Base-by-base conservation (phyloP, 2,329 filamentous ascomycete species). In the Leptographium wingfieldii region DNA sequence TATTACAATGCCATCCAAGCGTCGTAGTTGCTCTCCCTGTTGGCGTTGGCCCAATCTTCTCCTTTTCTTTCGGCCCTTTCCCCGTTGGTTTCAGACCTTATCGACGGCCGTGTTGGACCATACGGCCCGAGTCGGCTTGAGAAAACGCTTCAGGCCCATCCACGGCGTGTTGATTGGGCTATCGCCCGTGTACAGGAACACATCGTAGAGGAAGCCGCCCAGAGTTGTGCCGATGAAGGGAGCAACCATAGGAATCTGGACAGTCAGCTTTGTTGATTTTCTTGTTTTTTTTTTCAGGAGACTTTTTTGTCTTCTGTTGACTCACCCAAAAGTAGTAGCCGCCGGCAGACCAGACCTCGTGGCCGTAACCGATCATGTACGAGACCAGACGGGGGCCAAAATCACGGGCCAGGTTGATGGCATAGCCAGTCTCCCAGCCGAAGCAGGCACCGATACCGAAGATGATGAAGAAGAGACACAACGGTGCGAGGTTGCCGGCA, bases 151-250 rank as follows among this genome's bases (percentile, higher is more conserved):
- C 14, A 55, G 33, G 33, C 53, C 53, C 53, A 46, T 55, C 33
- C 31, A 55, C 6, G 53, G 53, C 19, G 78, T 83, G 71, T 90
- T 90, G 65, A 90, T 76, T 1, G 86, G 85, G 64, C 80, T 86
- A n/a, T 85, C 72, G 3, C 86, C 86, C 0, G 83, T 87, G 68
- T 84, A 90, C 48, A 90, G 74, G 68, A 88, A 81, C 2, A 81
- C 68, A 68, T 88, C 85, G 67, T 88, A 88, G 29, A 88, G 65
- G 68, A 84, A 82, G 2, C 82, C 85, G 3, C 86, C 85, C 64
- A 86, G 81, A 0, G 76, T 70, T 65, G 77, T 81, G 5, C 86
- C 87, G 11, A 80, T 69, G 67, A 90, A 88, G 0, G 86, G 86
- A 2, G 84, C 79, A 4, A 90, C 81, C 76, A 90, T 86, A 0